Evolutionary conservation across 805 yeast genomes (phyloP), one percentile per base, ranked within the genome.

Genomic region (Pichia rugopelliculosa): DNA sequence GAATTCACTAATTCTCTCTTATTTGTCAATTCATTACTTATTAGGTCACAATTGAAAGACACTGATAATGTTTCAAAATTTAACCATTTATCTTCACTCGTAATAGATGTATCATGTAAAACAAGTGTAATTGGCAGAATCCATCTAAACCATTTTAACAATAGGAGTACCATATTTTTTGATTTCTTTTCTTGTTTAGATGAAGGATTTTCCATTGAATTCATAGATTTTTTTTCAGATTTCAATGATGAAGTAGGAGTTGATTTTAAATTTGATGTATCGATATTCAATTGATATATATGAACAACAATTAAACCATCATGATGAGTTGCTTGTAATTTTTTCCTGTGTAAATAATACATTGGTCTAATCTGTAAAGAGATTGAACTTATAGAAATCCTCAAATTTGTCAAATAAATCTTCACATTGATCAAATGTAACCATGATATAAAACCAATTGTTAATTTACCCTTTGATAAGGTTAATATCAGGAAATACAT

Each of bases 391-490:
- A 58, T 42, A 2, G 37, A 22, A 6, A 58, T 18, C 1, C 42
- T 23, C 30, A 46, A 41, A 4, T 48, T 44, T 6, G 45, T 21
- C 10, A 50, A 25, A 20, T 50, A 40, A 15, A 52, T 36, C 4
- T 48, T 47, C 6, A 62, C 40, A 23, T 56, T 42, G 24, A 55
- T 44, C 12, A 61, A 17, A 23, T 52, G 48, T 24, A 59, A 42
- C 64, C 62, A 59, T 3, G 62, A 57, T 10, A 61, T 39, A 30
- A 59, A 48, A 7, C 59, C 56, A 15, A 62, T 39, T 4, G 60
- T 53, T 3, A 48, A 53, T 37, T 45, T 54, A 10, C 55, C 55
- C n/a, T 53, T 47, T 0, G 58, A 49, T 6, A 51, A 26, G n/a
- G 53, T 21, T 24, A 58, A 54, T n/a, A 48, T 22, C 11, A 48